These are phyloP conservation scores for Lojkania enalia DNA, from an alignment of 2,329 filamentous ascomycete species.

Conservation along the genomic window DNA sequence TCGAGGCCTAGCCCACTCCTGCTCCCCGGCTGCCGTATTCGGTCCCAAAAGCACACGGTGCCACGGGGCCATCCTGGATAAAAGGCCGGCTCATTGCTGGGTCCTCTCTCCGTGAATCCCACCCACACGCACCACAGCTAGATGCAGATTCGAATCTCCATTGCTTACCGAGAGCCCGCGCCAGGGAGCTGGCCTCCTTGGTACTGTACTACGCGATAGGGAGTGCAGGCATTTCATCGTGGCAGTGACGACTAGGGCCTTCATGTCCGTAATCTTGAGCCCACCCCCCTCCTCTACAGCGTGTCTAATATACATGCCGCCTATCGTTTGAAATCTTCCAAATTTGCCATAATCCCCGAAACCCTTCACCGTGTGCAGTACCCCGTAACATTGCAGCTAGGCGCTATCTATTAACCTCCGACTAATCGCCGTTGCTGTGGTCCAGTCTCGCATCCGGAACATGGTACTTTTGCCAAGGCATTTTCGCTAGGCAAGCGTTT, in stretches of 20 bases:
- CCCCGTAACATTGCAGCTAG: slow-evolving; percentile 19
- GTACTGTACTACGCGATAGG: no score
- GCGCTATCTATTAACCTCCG: slow-evolving; percentile 13
- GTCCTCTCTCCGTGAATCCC: slow-evolving; percentile 5
- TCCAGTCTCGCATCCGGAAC: slow-evolving; percentile 8
- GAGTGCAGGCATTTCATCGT: neutral
- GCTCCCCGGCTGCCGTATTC: neutral
- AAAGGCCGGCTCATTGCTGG: slow-evolving; percentile 17
- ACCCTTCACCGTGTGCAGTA: slow-evolving; percentile 5
- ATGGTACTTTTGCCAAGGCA: slow-evolving; percentile 6
- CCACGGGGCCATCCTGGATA: slow-evolving; percentile 14
- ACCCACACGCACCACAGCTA: slow-evolving; percentile 2
- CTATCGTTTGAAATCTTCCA: slow-evolving; percentile 4
- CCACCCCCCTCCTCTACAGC: neutral
- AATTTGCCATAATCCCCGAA: slow-evolving; percentile 13
- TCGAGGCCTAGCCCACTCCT: slow-evolving; percentile 1
- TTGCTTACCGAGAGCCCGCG: neutral
- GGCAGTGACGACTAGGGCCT: neutral
- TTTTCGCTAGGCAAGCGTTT: neutral
- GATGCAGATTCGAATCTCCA: slow-evolving; percentile 1
- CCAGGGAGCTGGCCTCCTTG: neutral
- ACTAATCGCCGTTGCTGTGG: slow-evolving; percentile 2
- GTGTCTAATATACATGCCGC: neutral
- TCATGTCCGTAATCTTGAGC: neutral
- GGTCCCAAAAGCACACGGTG: neutral